Evolutionary conservation across 2,329 filamentous ascomycete genomes (phyloP).

Genomic region (Zelopaecilomyces penicillatus): DNA sequence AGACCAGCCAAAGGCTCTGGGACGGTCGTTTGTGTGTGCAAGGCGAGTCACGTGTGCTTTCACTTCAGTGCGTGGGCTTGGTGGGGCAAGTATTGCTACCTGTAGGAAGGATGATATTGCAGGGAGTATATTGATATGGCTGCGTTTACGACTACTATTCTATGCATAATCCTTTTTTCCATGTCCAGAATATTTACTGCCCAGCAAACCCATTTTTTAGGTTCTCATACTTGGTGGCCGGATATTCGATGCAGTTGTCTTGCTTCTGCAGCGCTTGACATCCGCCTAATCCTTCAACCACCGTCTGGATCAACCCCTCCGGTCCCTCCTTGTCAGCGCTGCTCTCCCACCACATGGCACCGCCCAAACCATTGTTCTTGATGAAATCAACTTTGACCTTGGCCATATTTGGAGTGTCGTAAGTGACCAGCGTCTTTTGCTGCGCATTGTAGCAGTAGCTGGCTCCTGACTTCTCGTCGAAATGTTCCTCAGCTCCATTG

Average conservation of each 20-base stretch:
- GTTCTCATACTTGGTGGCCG: slow-evolving; percentile 63
- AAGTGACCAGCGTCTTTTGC: slow-evolving; percentile 63
- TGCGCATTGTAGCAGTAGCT: slow-evolving; percentile 67
- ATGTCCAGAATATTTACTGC: too few species aligned
- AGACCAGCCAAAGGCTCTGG: too few species aligned
- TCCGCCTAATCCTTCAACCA: slow-evolving; percentile 52
- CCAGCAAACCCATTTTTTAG: slow-evolving; percentile 47
- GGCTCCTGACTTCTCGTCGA: slow-evolving; percentile 57
- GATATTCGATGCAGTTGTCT: slow-evolving; percentile 55
- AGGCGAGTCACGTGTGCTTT: too few species aligned
- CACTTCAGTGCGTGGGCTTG: too few species aligned
- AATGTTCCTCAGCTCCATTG: slow-evolving; percentile 52
- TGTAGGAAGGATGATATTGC: too few species aligned
- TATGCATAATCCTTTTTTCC: too few species aligned
- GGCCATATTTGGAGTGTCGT: slow-evolving; percentile 64
- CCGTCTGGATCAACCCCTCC: slow-evolving; percentile 59
- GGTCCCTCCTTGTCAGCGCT: slow-evolving; percentile 63
- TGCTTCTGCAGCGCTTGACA: slow-evolving; percentile 38
- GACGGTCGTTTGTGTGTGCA: too few species aligned
- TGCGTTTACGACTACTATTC: too few species aligned
- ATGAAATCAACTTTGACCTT: slow-evolving; percentile 65
- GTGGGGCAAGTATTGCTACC: too few species aligned
- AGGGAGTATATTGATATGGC: too few species aligned
- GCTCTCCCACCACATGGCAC: slow-evolving; percentile 97
- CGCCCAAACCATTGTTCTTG: slow-evolving; percentile 58